Evolutionary conservation across 2,329 filamentous ascomycete genomes (phyloP).

Genomic region (Penicillium freii): DNA sequence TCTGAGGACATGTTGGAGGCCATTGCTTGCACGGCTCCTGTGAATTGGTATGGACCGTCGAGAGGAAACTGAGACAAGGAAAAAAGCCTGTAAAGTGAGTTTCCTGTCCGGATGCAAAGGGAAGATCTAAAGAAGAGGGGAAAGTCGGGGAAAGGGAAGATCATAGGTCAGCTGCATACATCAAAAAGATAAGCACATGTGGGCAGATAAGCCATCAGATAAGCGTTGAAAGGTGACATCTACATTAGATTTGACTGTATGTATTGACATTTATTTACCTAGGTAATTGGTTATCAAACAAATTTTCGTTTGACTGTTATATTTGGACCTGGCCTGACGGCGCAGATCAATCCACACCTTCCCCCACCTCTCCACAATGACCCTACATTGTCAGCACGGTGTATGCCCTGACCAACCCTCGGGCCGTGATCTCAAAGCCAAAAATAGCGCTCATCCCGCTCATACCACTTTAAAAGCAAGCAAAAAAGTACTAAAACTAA

Average conservation of each 20-base stretch:
- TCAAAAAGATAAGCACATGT: neutral
- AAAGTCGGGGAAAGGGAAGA: neutral
- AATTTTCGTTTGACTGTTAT: neutral
- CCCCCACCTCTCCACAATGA: neutral
- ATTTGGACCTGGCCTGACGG: neutral
- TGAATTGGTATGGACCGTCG: neutral
- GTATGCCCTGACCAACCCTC: neutral
- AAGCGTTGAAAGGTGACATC: neutral
- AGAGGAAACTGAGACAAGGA: neutral
- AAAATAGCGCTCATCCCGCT: neutral
- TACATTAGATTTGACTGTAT: neutral
- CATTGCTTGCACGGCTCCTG: neutral
- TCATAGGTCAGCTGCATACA: neutral
- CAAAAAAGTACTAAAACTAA: neutral
- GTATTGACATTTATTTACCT: neutral
- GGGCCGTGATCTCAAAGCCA: neutral
- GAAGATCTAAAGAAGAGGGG: slow-evolving; percentile 2
- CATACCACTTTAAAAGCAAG: neutral
- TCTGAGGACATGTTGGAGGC: slow-evolving; percentile 9
- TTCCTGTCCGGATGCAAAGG: neutral
- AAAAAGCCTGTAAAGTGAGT: neutral
- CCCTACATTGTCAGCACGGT: neutral
- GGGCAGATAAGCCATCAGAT: slow-evolving; percentile 2
- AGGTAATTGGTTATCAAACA: neutral
- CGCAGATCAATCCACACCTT: neutral